Base-by-base conservation (phyloP, 345 rosid species). In the Balakata baccata region DNA sequence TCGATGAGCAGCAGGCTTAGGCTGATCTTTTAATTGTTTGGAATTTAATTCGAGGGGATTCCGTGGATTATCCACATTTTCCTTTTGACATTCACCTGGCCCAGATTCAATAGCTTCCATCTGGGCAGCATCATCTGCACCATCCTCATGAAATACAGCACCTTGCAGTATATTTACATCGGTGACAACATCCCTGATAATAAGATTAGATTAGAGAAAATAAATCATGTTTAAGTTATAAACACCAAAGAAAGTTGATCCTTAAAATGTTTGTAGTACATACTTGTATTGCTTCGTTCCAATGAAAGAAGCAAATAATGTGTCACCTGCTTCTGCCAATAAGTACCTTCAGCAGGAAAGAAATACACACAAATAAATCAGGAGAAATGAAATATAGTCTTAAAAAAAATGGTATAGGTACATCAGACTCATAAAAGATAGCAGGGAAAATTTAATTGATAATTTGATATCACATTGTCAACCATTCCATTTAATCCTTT, bases 281-380 rank as follows among this genome's bases (percentile, higher is more conserved):
- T 90, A 94, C 98, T 89, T 86, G 83, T 94, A 94, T 85, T 90
- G 95, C 81, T 87, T 94, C 14, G 98, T 94, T 66, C 98, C 98
- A 66, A 92, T 86, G 75, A 92, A 94, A 41, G 98, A 94, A 74
- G 98, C 98, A 89, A 94, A 94, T 18, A 92, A 81, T 3, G 98
- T 94, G 76, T 94, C 97, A 14, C 97, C 97, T 29, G 98, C 91
- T 86, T 94, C 98, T 18, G 97, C 98, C 75, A 94, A 82, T 54
- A 94, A 69, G 79, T 94, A 94, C 85, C 98, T 94, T 65, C 78
- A 66, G 81, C 34, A 29, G 75, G 74, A 67, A 23, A n/a, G 14
- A 57, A 79, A n/a, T 54, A 22, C 20, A 57, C 45, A 16, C 12
- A 68, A 56, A 46, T 46, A 37, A 65, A 45, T 43, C 29, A n/a